Conservation (phyloP, 2,329 filamentous ascomycete genomes). For the Davidsoniella australis region DNA sequence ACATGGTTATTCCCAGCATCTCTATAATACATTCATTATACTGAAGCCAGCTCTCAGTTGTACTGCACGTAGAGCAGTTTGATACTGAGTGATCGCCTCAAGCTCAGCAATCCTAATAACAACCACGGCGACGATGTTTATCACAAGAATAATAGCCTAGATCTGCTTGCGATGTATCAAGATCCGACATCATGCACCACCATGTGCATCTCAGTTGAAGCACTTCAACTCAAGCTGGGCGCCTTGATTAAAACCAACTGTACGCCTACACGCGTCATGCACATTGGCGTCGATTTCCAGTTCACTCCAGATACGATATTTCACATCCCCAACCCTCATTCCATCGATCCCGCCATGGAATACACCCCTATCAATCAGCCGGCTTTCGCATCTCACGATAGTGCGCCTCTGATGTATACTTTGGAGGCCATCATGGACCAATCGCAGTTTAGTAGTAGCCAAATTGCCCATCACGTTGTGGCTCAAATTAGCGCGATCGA, state of each 20-base stretch:
- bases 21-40: too few relatives aligned
- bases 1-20: too few relatives aligned
- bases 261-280: conserved; percentile 31
- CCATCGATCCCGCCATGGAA: conserved; percentile 21
- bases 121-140: too few relatives aligned
- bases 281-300: conserved; percentile 30
- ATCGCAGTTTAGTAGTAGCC: too few relatives aligned
- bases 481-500: conserved; percentile 27
- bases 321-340: conserved; percentile 22
- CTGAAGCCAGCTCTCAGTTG: too few relatives aligned
- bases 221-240: conserved; percentile 30
- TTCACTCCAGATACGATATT: conserved; percentile 29
- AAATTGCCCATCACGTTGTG: conserved; percentile 25
- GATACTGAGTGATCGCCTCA: too few relatives aligned
- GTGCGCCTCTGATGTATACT: too few relatives aligned
- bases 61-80: too few relatives aligned
- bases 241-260: conserved; percentile 25
- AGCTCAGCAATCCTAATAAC: too few relatives aligned
- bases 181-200: background rate
- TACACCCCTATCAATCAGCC: conserved; percentile 13
- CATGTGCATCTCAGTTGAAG: conserved; percentile 22
- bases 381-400: conserved; percentile 13
- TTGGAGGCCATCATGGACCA: too few relatives aligned
- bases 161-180: too few relatives aligned
- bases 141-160: too few relatives aligned